phyloP scores from a whole-genome alignment of 139 green algal species.

The Volvox africanus region DNA sequence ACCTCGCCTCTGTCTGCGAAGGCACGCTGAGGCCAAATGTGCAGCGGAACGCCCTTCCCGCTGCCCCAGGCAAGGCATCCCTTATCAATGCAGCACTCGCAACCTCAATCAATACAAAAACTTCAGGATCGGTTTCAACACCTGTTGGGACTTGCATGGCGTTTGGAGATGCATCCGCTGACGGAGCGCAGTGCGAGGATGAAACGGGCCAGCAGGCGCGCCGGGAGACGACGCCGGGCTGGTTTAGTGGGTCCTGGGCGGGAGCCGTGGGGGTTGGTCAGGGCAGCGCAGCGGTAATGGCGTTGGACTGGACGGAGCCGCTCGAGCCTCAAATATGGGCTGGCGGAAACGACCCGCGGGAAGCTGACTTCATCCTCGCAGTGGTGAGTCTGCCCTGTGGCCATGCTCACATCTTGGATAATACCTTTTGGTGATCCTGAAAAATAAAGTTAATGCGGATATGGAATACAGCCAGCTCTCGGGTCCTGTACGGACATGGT shows the following conservation, averaged over 20 bases:
- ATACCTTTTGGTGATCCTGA: not conserved
- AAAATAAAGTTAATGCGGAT: not conserved
- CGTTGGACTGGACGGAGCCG: slow-evolving; percentile 52
- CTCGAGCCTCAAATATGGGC: not conserved
- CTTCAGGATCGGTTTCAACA: too few relatives aligned
- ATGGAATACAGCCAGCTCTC: not conserved
- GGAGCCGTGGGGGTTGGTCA: slow-evolving; percentile 10
- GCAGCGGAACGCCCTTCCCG: not conserved
- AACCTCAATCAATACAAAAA: not conserved
- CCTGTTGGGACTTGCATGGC: too few relatives aligned
- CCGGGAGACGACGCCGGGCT: not conserved
- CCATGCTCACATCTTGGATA: not conserved
- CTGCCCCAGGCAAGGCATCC: not conserved
- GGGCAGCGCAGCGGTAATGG: slow-evolving; percentile 33
- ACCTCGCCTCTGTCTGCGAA: slow-evolving; percentile 54
- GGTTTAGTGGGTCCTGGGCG: not conserved
- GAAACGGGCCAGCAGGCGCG: too few relatives aligned
- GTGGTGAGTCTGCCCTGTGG: slow-evolving; percentile 7
- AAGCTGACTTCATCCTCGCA: slow-evolving; percentile 57
- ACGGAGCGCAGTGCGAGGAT: not conserved
- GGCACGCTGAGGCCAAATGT: slow-evolving; percentile 38
- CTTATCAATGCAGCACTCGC: not conserved
- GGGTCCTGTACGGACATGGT: too few relatives aligned
- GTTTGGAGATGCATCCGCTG: not conserved
- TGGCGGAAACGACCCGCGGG: slow-evolving; percentile 35